Evolutionary conservation across 2,329 filamentous ascomycete species (phyloP), one percentile per base, ranked within the genome.

Genomic region (Rutstroemia sp.): DNA sequence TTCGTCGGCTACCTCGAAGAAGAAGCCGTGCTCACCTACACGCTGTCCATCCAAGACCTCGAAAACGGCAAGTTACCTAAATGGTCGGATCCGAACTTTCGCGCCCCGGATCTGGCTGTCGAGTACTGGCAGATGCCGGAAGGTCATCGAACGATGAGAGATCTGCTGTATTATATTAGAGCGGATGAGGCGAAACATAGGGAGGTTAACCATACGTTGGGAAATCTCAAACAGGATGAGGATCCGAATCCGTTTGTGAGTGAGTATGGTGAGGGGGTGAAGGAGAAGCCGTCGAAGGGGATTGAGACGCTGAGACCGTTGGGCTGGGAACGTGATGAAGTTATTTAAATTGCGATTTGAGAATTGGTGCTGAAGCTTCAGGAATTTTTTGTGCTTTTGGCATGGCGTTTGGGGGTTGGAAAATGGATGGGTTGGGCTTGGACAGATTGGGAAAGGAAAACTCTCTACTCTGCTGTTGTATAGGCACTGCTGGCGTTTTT

Each of bases 1-100:
- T 97, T 99, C 71, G 92, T 97, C 53, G 94, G 92, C 1, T 97
- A 97, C 66, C 83, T 99, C 12, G 94, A 99, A 72, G 94, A 99
- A 71, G 94, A 99, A 72, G 94, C 94, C 8, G 92, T 97, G 1
- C 81, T 95, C 68, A 99, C 94, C 0, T 99, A 99, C 75, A 94
- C 90, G 0, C 85, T 91, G 50, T 89, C 90, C 59, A 88, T 97
- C 65, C 78, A 84, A 63, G 94, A 97, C 68, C 81, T 99, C 23
- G 92, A 97, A 58, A 79, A 80, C 2, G 92, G 92, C n/a, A 81
- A 83, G 58, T 75, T 96, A 14, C 91, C 92, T 0, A 83, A 83
- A 65, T 99, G 94, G 92, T 77, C 82, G 25, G 78, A 82, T 75
- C 63, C 64, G 1, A 80, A 84, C 7, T 85, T 95, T 67, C 66